Conservation (phyloP, 2,329 filamentous ascomycete species). For the Pseudocercospora eumusae region DNA sequence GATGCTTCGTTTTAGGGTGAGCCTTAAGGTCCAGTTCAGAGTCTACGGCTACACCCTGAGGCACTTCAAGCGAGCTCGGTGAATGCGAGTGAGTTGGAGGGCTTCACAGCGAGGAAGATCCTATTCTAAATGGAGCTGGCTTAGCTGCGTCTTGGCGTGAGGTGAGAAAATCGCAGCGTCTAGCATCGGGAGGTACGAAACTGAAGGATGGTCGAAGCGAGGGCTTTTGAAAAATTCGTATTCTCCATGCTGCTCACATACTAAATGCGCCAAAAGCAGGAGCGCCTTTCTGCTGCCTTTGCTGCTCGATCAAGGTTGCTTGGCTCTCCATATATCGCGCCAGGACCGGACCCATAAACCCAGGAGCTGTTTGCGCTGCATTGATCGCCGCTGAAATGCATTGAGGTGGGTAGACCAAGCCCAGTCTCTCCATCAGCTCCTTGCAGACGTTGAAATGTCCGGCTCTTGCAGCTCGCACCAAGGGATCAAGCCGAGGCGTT, state of each 20-base stretch:
- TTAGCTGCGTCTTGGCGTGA: no score
- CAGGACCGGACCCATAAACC: conserved; percentile 11
- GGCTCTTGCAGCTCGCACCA: conserved; percentile 8
- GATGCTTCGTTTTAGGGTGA: no score
- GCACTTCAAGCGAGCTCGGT: no score
- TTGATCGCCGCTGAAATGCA: conserved; percentile 10
- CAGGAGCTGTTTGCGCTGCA: conserved; percentile 4
- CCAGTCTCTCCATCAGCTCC: conserved; percentile 15
- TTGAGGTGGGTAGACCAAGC: conserved; percentile 6
- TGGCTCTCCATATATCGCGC: conserved; percentile 15
- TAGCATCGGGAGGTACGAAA: no score
- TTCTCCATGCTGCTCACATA: neutral
- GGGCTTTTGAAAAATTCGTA: neutral
- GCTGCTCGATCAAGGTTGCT: conserved; percentile 5
- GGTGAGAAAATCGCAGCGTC: no score
- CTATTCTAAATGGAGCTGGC: no score
- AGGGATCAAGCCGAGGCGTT: conserved; percentile 8
- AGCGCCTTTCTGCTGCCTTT: conserved; percentile 2
- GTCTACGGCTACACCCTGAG: no score
- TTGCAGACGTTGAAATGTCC: conserved; percentile 17
- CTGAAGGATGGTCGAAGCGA: neutral
- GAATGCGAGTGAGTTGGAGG: no score
- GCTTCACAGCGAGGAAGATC: no score
- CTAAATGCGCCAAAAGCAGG: neutral
- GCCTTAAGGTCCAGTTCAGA: no score